Evolutionary conservation across 129 eudicot species (phyloP), one percentile per base, ranked within the genome.

Genomic region (Flaveria bidentis): DNA sequence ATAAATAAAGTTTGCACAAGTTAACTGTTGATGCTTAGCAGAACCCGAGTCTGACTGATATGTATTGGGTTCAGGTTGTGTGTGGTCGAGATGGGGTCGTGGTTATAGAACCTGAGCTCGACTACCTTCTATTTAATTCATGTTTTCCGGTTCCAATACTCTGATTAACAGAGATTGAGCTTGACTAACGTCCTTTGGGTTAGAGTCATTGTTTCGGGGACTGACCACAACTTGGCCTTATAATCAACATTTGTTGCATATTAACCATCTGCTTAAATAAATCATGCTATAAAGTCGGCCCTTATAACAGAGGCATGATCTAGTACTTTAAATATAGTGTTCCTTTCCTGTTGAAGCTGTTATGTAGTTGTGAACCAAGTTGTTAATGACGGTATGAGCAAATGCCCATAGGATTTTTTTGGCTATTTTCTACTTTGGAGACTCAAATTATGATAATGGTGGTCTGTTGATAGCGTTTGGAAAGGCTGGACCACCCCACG

Each of bases 371-470:
- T 73, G 60, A 81, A 69, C 25, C 73, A 65, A 23, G 73, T 79
- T 49, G 78, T 41, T 17, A 53, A 39, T 71, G 81, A 73, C 45
- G 25, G 15, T 14, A 18, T 14, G 10, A 49, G n/a, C 57, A 23
- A 63, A 11, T 4, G 50, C 50, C 76, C 77, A 3, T 93, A 97
- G 66, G 71, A 77, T 18, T 90, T 90, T 90, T 63, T 96, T 90
- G 36, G 96, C 98, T 4, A 72, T 93, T 41, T 93, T 88, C 78
- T 90, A 93, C 87, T 93, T 93, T 60, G 97, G 97, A 6, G 98
- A 90, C 85, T 90, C 98, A 0, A 93, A 93, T 76, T 93, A 97
- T 44, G 98, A 93, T 78, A 93, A 97, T 20, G 98, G 98, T 41
- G 98, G 97, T 56, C 82, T 87, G 50, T 88, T 93, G 7, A 93